These are phyloP conservation scores for Albugo candida DNA, from an alignment of 352 stramenopile species.

Conservation along the genomic window DNA sequence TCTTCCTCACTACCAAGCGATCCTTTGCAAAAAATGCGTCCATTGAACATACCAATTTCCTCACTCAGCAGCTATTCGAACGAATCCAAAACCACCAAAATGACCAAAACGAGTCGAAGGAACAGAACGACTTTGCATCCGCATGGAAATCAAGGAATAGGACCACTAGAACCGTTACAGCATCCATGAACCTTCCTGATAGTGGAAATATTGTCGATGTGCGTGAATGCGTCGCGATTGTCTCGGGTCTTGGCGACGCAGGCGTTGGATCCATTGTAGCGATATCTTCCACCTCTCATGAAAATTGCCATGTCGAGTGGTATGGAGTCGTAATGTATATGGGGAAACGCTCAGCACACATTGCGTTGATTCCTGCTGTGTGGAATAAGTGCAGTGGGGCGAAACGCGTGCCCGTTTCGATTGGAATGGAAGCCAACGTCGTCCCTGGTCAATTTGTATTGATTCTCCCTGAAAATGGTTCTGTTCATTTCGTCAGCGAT, in stretches of 20 bases:
- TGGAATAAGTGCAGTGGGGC: constrained; percentile 13
- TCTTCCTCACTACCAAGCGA: too few relatives aligned
- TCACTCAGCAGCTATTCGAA: too few relatives aligned
- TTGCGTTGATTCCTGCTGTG: constrained; percentile 25
- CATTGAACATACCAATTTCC: too few relatives aligned
- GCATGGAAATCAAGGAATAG: too few relatives aligned
- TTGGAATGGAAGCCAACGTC: constrained; percentile 27
- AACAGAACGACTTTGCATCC: too few relatives aligned
- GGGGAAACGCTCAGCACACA: constrained; percentile 32
- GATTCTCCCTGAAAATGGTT: constrained; percentile 25
- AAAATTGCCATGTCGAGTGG: constrained; percentile 8
- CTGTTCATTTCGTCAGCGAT: constrained; percentile 27
- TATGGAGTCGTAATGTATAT: constrained; percentile 33
- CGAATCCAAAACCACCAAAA: too few relatives aligned
- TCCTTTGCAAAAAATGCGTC: too few relatives aligned
- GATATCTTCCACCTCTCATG: constrained; percentile 9
- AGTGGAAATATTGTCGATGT: constrained; percentile 38
- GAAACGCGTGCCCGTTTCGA: constrained; percentile 37
- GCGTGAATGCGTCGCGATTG: constrained; percentile 45
- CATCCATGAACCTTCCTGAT: constrained; percentile 15
- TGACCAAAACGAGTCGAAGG: too few relatives aligned
- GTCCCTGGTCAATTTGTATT: constrained; percentile 21
- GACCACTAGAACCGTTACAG: too few relatives aligned
- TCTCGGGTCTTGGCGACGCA: constrained; percentile 51
- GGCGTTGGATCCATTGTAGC: constrained; percentile 49